Conservation (phyloP, 192 early-diverging fungal genomes). For the Coemansia asiatica region DNA sequence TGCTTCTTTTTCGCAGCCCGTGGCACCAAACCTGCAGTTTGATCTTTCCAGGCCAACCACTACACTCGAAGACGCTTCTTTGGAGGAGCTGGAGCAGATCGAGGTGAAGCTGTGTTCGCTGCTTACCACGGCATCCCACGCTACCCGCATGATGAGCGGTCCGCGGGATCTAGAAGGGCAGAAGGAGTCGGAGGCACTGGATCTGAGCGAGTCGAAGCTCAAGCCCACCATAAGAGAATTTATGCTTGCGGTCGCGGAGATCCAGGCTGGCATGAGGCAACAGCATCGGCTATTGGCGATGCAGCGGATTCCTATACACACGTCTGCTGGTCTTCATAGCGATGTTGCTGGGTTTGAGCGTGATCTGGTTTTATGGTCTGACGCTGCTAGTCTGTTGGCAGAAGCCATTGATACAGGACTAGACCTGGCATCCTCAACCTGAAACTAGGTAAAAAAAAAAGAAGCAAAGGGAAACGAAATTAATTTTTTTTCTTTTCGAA, state of each 20-base stretch:
- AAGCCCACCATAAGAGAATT: conserved; percentile 32
- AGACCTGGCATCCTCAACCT: conserved; percentile 6
- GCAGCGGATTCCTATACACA: conserved; percentile 26
- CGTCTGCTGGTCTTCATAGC: conserved; percentile 25
- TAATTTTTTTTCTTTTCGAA: background rate
- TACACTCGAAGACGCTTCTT: conserved; percentile 3
- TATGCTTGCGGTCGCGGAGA: conserved; percentile 33
- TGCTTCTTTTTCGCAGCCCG: background rate
- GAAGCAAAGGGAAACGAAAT: no score
- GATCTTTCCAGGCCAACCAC: conserved; percentile 8
- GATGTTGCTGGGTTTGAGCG: conserved; percentile 38
- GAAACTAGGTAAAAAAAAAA: conserved; percentile 1
- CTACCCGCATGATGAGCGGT: conserved; percentile 35
- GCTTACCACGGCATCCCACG: conserved; percentile 31
- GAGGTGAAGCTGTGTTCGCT: conserved; percentile 36
- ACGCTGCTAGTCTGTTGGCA: conserved; percentile 36
- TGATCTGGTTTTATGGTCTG: conserved; percentile 38
- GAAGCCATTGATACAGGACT: conserved; percentile 17
- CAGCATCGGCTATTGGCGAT: conserved; percentile 28
- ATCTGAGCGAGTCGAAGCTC: conserved; percentile 11
- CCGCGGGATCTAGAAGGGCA: conserved; percentile 4
- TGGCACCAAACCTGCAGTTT: conserved; percentile 10
- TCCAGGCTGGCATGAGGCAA: conserved; percentile 30
- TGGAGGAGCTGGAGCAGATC: conserved; percentile 39
- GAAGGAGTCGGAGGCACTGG: conserved; percentile 7